Evolutionary conservation across 1,284 basidiomycete genomes (phyloP), one percentile per base, ranked within the genome.

Genomic region (Thecaphora thlaspeos): DNA sequence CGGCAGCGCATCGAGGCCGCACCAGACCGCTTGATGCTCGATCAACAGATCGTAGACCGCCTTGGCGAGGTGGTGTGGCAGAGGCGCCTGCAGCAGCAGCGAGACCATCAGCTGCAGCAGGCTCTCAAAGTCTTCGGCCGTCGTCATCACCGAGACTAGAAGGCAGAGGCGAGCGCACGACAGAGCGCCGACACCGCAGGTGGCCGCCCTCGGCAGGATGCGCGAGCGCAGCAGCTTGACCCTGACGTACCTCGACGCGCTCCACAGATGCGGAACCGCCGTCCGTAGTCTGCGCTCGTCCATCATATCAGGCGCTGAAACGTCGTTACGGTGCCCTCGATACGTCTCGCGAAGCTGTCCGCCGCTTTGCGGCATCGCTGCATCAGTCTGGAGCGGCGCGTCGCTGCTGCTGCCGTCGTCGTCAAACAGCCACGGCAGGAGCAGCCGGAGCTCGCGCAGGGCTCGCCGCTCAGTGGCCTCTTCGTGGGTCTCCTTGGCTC

Each of bases 381-480:
- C n/a, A n/a, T n/a, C n/a, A n/a, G n/a, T n/a, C n/a, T n/a, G n/a
- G n/a, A n/a, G n/a, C n/a, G n/a, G n/a, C n/a, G n/a, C n/a, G n/a
- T n/a, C n/a, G n/a, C n/a, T n/a, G n/a, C n/a, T n/a, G n/a, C n/a
- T n/a, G n/a, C n/a, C n/a, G n/a, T n/a, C 24, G 3, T 52, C 44
- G 2, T 34, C 47, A 32, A 67, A 66, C 10, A 48, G 56, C 26
- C 59, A 62, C 0, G 67, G 51, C 39, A 71, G 48, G 10, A 51
- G 55, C 7, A 28, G 32, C 9, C 54, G 49, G 21, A 77, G 47
- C 46, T 75, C 67, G 2, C 71, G 67, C n/a, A 59, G 26, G 2
- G 71, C 71, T 8, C 75, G 57, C 18, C 73, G 67, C 46, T 75
- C 62, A 15, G 60, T 58, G n/a, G 73, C 70, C 24, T 77, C 75